Conservation (phyloP, 768 basidiomycete species). For the Cyclocybe aegerita region DNA sequence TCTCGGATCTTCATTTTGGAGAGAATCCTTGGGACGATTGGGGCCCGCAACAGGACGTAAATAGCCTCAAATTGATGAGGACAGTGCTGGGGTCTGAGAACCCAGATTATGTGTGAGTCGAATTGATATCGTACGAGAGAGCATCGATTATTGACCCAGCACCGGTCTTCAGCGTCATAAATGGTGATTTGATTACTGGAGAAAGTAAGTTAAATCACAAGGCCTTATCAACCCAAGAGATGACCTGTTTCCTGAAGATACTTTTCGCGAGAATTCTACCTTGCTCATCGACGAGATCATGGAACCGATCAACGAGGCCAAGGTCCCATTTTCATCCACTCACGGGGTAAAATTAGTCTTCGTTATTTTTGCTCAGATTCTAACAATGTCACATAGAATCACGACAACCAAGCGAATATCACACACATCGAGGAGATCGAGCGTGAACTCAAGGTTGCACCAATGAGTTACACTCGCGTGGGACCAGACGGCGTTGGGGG, state of each 20-base stretch:
- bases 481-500: slow-evolving; percentile 67
- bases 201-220: slow-evolving; percentile 43
- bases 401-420: slow-evolving; percentile 73
- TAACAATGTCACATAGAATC: slow-evolving; percentile 47
- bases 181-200: slow-evolving; percentile 75
- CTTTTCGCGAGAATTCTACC: slow-evolving; percentile 67
- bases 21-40: slow-evolving; percentile 72
- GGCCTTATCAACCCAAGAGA: neutral
- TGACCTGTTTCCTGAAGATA: slow-evolving; percentile 37
- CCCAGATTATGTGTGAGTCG: slow-evolving; percentile 68
- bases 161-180: slow-evolving; percentile 50
- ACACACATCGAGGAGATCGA: slow-evolving; percentile 65
- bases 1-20: slow-evolving; percentile 76
- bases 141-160: slow-evolving; percentile 1
- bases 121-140: neutral
- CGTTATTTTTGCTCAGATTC: neutral
- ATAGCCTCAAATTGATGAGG: slow-evolving; percentile 60
- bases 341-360: slow-evolving; percentile 48
- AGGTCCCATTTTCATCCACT: slow-evolving; percentile 65
- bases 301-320: slow-evolving; percentile 53
- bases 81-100: slow-evolving; percentile 53
- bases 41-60: slow-evolving; percentile 67
- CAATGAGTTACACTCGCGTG: slow-evolving; percentile 60
- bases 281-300: slow-evolving; percentile 63
- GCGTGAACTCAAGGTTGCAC: slow-evolving; percentile 58